These are phyloP conservation scores for Endocarpon pusillum DNA, from an alignment of 495 filamentous ascomycete species.

Conservation along the genomic window DNA sequence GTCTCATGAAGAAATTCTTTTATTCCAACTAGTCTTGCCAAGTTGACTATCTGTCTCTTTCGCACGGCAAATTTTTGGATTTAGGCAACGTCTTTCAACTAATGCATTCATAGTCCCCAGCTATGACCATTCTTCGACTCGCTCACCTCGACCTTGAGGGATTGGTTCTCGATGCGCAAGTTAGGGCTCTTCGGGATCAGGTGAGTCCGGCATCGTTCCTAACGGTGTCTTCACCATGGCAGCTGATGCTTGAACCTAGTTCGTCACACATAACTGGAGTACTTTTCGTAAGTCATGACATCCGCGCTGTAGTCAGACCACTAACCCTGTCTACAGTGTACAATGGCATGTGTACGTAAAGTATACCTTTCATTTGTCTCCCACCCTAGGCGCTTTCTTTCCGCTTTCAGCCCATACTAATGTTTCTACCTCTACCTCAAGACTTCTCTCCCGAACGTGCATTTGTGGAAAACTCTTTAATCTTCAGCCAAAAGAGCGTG, in stretches of 20 bases:
- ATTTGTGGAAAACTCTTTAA: slow-evolving; percentile 57
- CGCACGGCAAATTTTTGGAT: too few relatives aligned
- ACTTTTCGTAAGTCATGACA: slow-evolving; percentile 13
- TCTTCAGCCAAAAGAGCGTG: slow-evolving; percentile 50
- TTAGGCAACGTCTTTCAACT: too few relatives aligned
- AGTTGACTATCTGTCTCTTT: too few relatives aligned
- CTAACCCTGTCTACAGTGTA: slow-evolving; percentile 35
- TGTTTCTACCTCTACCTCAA: too few relatives aligned
- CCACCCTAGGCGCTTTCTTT: too few relatives aligned
- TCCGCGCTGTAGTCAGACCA: slow-evolving; percentile 3
- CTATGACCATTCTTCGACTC: slow-evolving; percentile 4
- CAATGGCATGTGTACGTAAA: too few relatives aligned
- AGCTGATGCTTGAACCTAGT: too few relatives aligned
- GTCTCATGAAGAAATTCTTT: too few relatives aligned
- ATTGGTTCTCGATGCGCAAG: slow-evolving; percentile 67
- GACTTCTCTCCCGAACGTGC: slow-evolving; percentile 67
- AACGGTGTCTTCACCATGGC: too few relatives aligned
- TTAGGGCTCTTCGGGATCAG: slow-evolving; percentile 75
- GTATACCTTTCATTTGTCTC: too few relatives aligned
- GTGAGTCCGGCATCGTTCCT: slow-evolving; percentile 28
- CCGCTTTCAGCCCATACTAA: too few relatives aligned
- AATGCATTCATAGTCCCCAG: background rate
- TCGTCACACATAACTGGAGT: slow-evolving; percentile 60
- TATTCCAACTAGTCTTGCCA: too few relatives aligned
- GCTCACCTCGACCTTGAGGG: slow-evolving; percentile 53